phyloP scores from a whole-genome alignment of 371 early-diverging fungal species.

The Rhizopus arrhizus region DNA sequence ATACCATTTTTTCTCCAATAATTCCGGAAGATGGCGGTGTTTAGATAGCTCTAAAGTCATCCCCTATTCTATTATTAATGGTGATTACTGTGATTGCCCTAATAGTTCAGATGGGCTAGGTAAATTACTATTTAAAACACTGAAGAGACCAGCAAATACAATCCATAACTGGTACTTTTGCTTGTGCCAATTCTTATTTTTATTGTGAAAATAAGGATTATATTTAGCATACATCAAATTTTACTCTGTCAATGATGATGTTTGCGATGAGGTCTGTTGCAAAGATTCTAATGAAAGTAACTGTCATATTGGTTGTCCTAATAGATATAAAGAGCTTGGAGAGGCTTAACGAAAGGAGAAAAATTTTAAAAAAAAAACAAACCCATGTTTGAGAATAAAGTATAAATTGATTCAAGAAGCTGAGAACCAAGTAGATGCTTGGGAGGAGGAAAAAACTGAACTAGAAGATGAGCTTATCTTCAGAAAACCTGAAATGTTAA shows the following conservation, averaged over 20 bases:
- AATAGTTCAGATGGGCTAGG: conserved; percentile 97
- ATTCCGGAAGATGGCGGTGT: conserved; percentile 73
- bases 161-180: conserved; percentile 74
- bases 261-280: conserved; percentile 93
- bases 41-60: conserved; percentile 74
- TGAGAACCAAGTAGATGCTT: conserved; percentile 37
- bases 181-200: conserved; percentile 79
- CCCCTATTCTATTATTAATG: conserved; percentile 77
- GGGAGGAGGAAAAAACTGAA: conserved; percentile 37
- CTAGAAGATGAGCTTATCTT: conserved; percentile 38
- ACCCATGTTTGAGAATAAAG: conserved; percentile 36
- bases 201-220: conserved; percentile 85
- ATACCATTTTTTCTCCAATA: too few species aligned
- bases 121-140: conserved; percentile 16
- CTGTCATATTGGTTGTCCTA: conserved; percentile 60
- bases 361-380: conserved; percentile 28
- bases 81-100: conserved; percentile 94
- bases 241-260: conserved; percentile 87
- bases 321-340: conserved; percentile 70
- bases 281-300: conserved; percentile 90
- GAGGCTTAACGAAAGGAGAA: conserved; percentile 46
- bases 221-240: conserved; percentile 67
- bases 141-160: not conserved
- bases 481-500: conserved; percentile 29
- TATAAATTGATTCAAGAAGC: conserved; percentile 36